Conservation (phyloP, 495 filamentous ascomycete genomes). For the Bryoglossum gracile region DNA sequence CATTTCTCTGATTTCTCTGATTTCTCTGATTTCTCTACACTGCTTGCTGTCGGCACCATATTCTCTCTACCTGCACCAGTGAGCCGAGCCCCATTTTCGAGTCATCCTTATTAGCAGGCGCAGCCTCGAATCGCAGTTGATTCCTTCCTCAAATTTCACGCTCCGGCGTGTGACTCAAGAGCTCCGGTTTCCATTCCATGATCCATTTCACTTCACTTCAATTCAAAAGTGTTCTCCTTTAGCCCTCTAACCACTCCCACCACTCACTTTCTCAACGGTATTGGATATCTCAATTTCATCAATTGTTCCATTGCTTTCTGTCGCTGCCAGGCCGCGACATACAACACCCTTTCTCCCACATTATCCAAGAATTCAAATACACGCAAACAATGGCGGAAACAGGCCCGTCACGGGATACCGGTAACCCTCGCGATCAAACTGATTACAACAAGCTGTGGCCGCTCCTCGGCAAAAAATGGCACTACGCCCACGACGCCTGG, state of each 20-base stretch:
- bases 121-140: no score
- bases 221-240: not conserved
- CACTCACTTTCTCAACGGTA: not conserved
- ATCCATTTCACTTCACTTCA: not conserved
- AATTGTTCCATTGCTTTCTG: not conserved
- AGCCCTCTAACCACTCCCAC: not conserved
- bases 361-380: not conserved
- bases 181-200: not conserved
- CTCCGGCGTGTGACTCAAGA: slow-evolving; percentile 1
- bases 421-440: not conserved
- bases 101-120: no score
- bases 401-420: not conserved
- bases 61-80: no score
- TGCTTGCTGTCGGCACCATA: no score
- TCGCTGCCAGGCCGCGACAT: not conserved
- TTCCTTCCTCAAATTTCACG: not conserved
- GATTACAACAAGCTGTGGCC: not conserved
- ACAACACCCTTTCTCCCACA: not conserved
- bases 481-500: not conserved
- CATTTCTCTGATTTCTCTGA: no score
- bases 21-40: no score
- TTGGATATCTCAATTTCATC: not conserved
- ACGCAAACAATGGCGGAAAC: slow-evolving; percentile 1
- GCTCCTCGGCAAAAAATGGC: not conserved
- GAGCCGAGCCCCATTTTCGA: no score